phyloP scores from a whole-genome alignment of 768 basidiomycete species.

The Cyclocybe aegerita region DNA sequence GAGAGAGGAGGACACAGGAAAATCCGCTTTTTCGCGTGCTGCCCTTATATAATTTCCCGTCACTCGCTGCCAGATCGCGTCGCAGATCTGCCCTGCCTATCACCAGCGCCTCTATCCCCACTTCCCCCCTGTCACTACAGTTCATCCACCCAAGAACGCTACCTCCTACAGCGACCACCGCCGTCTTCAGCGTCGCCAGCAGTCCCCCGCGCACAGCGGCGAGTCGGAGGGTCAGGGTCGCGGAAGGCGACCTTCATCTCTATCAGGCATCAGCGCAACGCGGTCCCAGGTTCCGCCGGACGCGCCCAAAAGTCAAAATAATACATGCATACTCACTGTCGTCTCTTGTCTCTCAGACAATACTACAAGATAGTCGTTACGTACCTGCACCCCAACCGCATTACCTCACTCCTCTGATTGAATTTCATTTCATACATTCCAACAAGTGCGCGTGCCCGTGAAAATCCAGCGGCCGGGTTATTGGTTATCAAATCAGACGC shows the following conservation, averaged over 20 bases:
- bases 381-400: neutral
- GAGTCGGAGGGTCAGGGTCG: constrained; percentile 13
- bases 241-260: constrained; percentile 32
- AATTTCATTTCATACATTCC: constrained; percentile 10
- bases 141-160: constrained; percentile 9
- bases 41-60: constrained; percentile 45
- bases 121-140: constrained; percentile 13
- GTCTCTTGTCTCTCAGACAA: constrained; percentile 8
- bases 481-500: neutral
- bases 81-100: constrained; percentile 15
- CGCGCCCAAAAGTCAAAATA: constrained; percentile 3
- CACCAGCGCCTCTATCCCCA: constrained; percentile 21
- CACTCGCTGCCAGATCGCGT: neutral
- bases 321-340: constrained; percentile 12
- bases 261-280: constrained; percentile 20
- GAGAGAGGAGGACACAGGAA: constrained; percentile 29
- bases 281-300: neutral
- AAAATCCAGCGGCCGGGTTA: neutral
- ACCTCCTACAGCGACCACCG: constrained; percentile 1
- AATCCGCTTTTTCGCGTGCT: constrained; percentile 29
- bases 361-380: too few relatives aligned
- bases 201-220: constrained; percentile 13
- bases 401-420: neutral
- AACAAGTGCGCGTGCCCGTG: constrained; percentile 5
- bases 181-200: neutral